Conservation (phyloP, 108 stramenopile genomes). For the Cylindrotheca fusiformis region DNA sequence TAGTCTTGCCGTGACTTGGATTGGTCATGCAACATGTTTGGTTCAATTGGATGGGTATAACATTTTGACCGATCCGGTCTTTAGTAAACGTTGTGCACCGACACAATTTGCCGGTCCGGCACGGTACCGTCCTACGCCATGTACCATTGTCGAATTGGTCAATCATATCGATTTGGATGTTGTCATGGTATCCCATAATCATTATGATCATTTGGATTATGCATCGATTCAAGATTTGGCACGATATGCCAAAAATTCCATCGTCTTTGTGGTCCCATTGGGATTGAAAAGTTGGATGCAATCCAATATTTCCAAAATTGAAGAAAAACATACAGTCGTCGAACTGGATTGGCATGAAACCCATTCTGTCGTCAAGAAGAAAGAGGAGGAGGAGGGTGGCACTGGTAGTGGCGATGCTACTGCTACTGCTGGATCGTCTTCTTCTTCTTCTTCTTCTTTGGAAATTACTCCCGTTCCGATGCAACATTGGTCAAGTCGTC, state of each 20-base stretch:
- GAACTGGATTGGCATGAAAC: constrained; percentile 30
- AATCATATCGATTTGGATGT: constrained; percentile 39
- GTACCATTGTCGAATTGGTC: constrained; percentile 38
- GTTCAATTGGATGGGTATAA: constrained; percentile 31
- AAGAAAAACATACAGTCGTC: not conserved
- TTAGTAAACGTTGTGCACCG: constrained; percentile 47
- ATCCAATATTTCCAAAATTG: not conserved
- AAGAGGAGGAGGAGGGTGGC: too few relatives aligned
- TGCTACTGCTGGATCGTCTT: too few relatives aligned
- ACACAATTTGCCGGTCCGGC: constrained; percentile 30
- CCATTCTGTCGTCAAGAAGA: not conserved
- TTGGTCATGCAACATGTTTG: constrained; percentile 64
- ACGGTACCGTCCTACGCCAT: constrained; percentile 46
- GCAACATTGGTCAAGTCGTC: constrained; percentile 86
- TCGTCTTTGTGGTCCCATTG: constrained; percentile 63
- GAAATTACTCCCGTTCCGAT: constrained; percentile 66
- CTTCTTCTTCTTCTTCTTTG: constrained; percentile 39
- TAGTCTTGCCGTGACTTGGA: constrained; percentile 45
- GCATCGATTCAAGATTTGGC: constrained; percentile 35
- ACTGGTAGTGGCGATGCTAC: too few relatives aligned
- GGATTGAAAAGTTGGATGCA: constrained; percentile 64
- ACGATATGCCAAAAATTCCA: constrained; percentile 21
- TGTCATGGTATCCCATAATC: constrained; percentile 69
- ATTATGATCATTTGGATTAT: constrained; percentile 74
- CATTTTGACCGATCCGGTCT: constrained; percentile 72